Percentiles rank a stretch among this genome's conserved stretches.
These are phyloP conservation scores for Volutella citrinella DNA, from an alignment of 2,329 filamentous ascomycete genomes.

Conservation along the genomic window DNA sequence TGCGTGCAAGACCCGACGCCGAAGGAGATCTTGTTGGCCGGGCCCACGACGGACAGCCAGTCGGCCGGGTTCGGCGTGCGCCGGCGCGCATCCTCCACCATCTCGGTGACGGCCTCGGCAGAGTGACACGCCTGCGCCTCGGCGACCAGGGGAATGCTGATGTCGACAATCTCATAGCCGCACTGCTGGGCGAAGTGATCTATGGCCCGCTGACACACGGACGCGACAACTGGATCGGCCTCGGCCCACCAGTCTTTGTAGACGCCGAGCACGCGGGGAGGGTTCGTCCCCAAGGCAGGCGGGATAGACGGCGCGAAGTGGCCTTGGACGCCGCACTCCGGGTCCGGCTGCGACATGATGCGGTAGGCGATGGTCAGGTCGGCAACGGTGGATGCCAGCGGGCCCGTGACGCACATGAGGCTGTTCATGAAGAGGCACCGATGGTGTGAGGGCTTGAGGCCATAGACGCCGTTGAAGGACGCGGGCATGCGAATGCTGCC, in stretches of 20 bases:
- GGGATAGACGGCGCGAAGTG: conserved; percentile 60
- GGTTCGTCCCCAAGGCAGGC: conserved; percentile 37
- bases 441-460: conserved; percentile 75
- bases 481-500: conserved; percentile 73
- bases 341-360: conserved; percentile 71
- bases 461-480: conserved; percentile 75
- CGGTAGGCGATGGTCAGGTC: conserved; percentile 84
- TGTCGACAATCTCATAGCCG: conserved; percentile 52
- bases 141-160: conserved; percentile 62
- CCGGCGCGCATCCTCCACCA: conserved; percentile 46
- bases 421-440: conserved; percentile 58
- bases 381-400: conserved; percentile 70
- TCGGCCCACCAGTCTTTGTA: conserved; percentile 49
- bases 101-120: conserved; percentile 73
- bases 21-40: conserved; percentile 69
- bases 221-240: conserved; percentile 60
- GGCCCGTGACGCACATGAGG: conserved; percentile 64
- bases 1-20: conserved; percentile 62
- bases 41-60: conserved; percentile 56
- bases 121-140: conserved; percentile 76
- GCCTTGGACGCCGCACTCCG: conserved; percentile 55
- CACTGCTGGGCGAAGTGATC: conserved; percentile 51
- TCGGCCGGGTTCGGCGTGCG: conserved; percentile 42
- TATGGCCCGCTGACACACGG: conserved; percentile 60
- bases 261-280: conserved; percentile 74